Evolutionary conservation across 805 yeast species (phyloP), one percentile per base, ranked within the genome.

Genomic region (Debaryomyces tyrocola): DNA sequence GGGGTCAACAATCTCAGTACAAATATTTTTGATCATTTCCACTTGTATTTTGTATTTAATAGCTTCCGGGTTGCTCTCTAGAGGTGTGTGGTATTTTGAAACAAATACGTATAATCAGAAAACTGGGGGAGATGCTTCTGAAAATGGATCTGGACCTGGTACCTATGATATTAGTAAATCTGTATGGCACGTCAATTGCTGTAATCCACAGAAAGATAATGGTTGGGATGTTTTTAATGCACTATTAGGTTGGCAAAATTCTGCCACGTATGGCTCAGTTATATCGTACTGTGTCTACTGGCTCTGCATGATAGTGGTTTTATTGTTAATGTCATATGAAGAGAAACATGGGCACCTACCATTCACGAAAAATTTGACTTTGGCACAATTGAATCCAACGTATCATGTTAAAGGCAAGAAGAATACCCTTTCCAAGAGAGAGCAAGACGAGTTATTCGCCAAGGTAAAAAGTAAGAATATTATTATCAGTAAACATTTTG

Each of bases 181-280:
- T n/a, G 96, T 90, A 18, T 90, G 96, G 90, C 97, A 90, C 72
- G 91, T 91, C 51, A 90, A 90, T 77, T 90, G 97, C 73, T 91
- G 97, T 74, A 90, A 89, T 70, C 97, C 97, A 36, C 90, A 85
- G 66, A 73, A 77, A 48, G 90, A 85, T 67, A 83, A 84, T 56
- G 97, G 97, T 70, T 91, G 97, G 97, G 96, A 89, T 78, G 82
- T 90, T 53, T 90, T 90, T 78, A 91, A 91, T 63, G 87, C 97
- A 24, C 66, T 90, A 45, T 73, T 90, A 51, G 97, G 97, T 51
- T 91, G 97, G 97, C 96, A 90, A 73, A 90, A 90, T 73, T 80
- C 95, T 40, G 97, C 96, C 50, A 88, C 95, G 54, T 78, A 87
- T 63, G 96, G 96, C 45, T 87, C 96, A 3, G 90, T 90, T 48